phyloP scores from a whole-genome alignment of 108 stramenopile species.

The Hondaea fermentalgiana region DNA sequence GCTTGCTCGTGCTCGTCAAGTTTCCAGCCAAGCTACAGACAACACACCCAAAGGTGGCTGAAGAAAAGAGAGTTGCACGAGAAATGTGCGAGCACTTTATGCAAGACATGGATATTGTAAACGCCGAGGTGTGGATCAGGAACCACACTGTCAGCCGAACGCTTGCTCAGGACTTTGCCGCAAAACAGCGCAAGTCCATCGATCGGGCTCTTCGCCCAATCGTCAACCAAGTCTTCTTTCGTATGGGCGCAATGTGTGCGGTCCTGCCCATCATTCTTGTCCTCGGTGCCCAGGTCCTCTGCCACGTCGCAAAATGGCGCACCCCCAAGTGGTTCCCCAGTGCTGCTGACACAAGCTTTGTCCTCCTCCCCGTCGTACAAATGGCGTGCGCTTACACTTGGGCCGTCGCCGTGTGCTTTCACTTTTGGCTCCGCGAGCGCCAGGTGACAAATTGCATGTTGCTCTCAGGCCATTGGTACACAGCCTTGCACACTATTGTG shows the following conservation, averaged over 20 bases:
- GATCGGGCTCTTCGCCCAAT: neutral
- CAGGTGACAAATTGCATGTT: constrained; percentile 8
- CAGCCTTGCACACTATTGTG: neutral
- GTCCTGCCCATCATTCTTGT: neutral
- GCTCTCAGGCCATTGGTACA: neutral
- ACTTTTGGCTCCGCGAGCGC: neutral
- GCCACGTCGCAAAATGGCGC: neutral
- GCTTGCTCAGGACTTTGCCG: neutral
- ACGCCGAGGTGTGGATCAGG: neutral
- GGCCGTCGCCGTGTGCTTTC: neutral
- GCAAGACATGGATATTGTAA: neutral
- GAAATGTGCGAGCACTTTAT: neutral
- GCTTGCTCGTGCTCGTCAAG: neutral
- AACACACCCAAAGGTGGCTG: neutral
- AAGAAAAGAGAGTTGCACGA: neutral
- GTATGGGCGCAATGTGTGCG: neutral
- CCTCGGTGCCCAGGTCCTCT: neutral
- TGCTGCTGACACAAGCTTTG: neutral
- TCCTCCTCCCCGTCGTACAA: neutral
- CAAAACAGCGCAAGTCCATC: neutral
- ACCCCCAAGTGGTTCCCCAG: neutral
- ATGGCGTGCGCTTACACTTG: neutral
- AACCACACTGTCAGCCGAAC: neutral
- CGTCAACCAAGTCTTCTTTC: neutral
- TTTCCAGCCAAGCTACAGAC: neutral